These are phyloP conservation scores for Endotrypanum monterogeii DNA, from an alignment of 208 protist species.

Conservation along the genomic window DNA sequence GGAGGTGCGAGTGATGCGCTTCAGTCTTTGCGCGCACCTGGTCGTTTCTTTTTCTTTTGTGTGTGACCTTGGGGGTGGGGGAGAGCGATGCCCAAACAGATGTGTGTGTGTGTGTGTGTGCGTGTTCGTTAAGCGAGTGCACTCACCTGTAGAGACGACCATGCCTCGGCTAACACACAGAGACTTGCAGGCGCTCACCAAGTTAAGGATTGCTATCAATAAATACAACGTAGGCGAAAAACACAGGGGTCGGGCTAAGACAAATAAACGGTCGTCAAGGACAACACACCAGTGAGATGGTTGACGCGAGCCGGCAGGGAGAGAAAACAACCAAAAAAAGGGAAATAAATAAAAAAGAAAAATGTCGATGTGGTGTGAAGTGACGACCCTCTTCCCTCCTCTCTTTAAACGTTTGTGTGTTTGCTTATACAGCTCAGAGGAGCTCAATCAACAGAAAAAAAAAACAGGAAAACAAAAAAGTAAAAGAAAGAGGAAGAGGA, in stretches of 20 bases:
- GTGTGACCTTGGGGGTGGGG: background rate
- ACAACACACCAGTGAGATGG: background rate
- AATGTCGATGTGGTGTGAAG: background rate
- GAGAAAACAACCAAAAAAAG: no score
- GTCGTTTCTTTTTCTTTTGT: background rate
- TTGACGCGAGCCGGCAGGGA: background rate
- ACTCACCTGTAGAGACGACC: background rate
- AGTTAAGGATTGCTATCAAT: background rate
- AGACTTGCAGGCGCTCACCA: no score
- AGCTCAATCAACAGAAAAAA: no score
- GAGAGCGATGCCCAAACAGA: background rate
- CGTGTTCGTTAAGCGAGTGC: background rate
- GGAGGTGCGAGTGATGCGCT: no score
- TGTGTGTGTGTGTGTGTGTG: background rate
- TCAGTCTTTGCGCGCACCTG: background rate
- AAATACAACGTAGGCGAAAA: no score
- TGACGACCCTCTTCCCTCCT: no score
- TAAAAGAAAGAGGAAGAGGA: slow-evolving; percentile 2
- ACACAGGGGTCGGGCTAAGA: no score
- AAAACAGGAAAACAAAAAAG: background rate
- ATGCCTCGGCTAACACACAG: background rate
- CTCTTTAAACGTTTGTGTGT: background rate
- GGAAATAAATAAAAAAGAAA: slow-evolving; percentile 17
- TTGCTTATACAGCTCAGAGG: no score
- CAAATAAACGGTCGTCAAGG: no score